phyloP scores from a whole-genome alignment of 2,329 filamentous ascomycete genomes.

The Trichophyton benhamiae region DNA sequence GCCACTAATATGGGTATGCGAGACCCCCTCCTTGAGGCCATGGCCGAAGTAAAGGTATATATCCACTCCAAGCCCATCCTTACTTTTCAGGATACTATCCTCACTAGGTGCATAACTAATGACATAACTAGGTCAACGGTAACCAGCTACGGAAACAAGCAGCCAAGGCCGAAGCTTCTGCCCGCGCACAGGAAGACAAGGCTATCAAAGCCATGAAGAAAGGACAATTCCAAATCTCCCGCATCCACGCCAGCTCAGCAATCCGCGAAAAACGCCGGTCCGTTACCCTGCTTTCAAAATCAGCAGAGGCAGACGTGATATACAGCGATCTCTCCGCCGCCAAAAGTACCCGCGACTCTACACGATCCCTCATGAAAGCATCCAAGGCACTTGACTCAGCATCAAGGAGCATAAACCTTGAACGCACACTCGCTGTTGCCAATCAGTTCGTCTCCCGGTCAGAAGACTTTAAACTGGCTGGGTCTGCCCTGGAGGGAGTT shows the following conservation, averaged over 20 bases:
- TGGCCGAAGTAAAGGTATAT: constrained; percentile 15
- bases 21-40: constrained; percentile 14
- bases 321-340: constrained; percentile 38
- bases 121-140: constrained; percentile 30
- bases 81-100: not conserved
- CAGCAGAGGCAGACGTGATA: constrained; percentile 38
- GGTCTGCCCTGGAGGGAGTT: constrained; percentile 31
- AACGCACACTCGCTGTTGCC: constrained; percentile 31
- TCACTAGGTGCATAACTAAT: not conserved
- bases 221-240: constrained; percentile 38
- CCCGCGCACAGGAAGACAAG: constrained; percentile 37
- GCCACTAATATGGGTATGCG: constrained; percentile 9
- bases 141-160: constrained; percentile 39
- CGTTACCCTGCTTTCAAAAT: constrained; percentile 34
- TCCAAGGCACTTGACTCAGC: constrained; percentile 35
- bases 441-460: constrained; percentile 32
- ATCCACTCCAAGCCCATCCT: not conserved
- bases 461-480: constrained; percentile 35
- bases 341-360: constrained; percentile 36
- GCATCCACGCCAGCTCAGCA: constrained; percentile 36
- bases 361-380: constrained; percentile 33
- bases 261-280: constrained; percentile 37
- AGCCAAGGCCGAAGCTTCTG: constrained; percentile 34
- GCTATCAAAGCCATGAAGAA: constrained; percentile 38
- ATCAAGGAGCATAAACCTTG: constrained; percentile 35